phyloP scores from a whole-genome alignment of 257 asterid genomes.

The Solanum chiquidenum region DNA sequence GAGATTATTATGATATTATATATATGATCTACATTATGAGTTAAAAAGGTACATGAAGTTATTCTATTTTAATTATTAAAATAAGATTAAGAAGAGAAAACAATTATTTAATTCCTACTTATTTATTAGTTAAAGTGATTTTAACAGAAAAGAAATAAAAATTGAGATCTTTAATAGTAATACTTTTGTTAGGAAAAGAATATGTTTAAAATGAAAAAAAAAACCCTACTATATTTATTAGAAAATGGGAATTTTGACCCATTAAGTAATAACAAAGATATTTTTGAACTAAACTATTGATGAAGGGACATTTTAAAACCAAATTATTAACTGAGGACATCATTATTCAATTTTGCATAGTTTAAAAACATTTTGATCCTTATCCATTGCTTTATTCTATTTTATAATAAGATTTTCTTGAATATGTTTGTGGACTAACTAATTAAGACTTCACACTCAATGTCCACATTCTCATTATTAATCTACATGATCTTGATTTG shows the following conservation, averaged over 20 bases:
- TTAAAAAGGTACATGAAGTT: too few species aligned
- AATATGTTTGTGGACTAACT: not conserved
- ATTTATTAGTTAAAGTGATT: not conserved
- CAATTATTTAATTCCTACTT: not conserved
- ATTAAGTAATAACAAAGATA: not conserved
- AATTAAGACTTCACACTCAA: not conserved
- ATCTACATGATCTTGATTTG: not conserved
- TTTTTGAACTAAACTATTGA: too few species aligned
- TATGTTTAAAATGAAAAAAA: not conserved
- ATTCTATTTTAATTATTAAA: too few species aligned
- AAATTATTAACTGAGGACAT: too few species aligned
- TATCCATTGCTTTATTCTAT: not conserved
- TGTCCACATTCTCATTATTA: not conserved
- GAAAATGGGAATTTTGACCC: not conserved
- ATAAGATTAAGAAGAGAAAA: not conserved
- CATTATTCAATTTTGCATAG: too few species aligned
- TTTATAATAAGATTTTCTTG: not conserved
- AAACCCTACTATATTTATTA: not conserved
- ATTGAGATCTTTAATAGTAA: not conserved
- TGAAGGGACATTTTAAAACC: not conserved
- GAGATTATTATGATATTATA: too few species aligned
- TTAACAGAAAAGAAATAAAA: not conserved
- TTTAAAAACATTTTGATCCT: not conserved
- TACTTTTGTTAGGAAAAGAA: not conserved
- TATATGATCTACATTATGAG: too few species aligned